Percentiles rank a stretch among this genome's conserved stretches.
These are phyloP conservation scores for Amborella trichopoda DNA, from an alignment of 164 flowering plant species.

Conservation along the genomic window DNA sequence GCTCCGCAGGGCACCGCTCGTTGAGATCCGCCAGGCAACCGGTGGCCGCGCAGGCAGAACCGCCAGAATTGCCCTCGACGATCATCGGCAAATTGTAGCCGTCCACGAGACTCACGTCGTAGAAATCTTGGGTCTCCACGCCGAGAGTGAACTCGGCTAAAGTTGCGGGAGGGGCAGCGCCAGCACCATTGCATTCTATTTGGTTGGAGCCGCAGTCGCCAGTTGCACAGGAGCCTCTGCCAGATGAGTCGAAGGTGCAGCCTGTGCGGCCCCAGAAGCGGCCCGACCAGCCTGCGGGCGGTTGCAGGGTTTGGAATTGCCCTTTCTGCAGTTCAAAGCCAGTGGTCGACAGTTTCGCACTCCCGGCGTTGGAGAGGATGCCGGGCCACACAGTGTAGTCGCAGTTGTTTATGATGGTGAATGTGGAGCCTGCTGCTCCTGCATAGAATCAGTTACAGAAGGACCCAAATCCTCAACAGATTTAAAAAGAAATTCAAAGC, in stretches of 20 bases:
- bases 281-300: slow-evolving; percentile 86
- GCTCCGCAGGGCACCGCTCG: slow-evolving; percentile 42
- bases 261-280: slow-evolving; percentile 88
- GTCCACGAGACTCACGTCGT: slow-evolving; percentile 74
- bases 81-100: slow-evolving; percentile 67
- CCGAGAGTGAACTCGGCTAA: slow-evolving; percentile 77
- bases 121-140: slow-evolving; percentile 46
- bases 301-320: slow-evolving; percentile 36
- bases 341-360: slow-evolving; percentile 38
- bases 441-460: too few relatives aligned
- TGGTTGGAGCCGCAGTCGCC: slow-evolving; percentile 75
- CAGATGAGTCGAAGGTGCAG: slow-evolving; percentile 55
- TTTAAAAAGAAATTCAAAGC: too few relatives aligned
- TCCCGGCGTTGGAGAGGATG: slow-evolving; percentile 50
- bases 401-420: slow-evolving; percentile 75
- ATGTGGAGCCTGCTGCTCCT: slow-evolving; percentile 46
- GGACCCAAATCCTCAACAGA: too few relatives aligned
- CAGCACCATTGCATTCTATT: slow-evolving; percentile 64
- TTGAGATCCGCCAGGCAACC: slow-evolving; percentile 49
- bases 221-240: slow-evolving; percentile 48
- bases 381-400: slow-evolving; percentile 87
- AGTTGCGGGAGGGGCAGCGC: slow-evolving; percentile 79
- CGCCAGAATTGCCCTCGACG: slow-evolving; percentile 34
- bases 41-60: slow-evolving; percentile 36
- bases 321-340: slow-evolving; percentile 61